Evolutionary conservation across 768 basidiomycete genomes (phyloP).

Genomic region (Boletus rubescentipes): DNA sequence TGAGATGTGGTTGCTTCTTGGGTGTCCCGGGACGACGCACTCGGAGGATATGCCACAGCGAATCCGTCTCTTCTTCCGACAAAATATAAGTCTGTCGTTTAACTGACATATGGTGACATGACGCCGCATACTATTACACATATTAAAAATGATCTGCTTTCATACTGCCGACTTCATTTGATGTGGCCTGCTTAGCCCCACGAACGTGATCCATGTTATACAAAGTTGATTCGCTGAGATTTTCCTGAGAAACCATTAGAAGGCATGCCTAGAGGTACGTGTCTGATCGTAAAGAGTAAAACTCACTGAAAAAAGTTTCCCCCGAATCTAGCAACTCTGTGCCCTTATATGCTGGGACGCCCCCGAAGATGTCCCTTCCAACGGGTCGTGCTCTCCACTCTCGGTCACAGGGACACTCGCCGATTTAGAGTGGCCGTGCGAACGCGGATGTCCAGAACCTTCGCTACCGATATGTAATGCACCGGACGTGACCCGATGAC

Average conservation of each 20-base stretch:
- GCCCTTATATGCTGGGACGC: neutral
- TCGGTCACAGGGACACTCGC: neutral
- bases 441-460: neutral
- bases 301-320: neutral
- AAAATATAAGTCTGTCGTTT: no score
- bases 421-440: neutral
- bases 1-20: no score
- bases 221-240: neutral
- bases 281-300: neutral
- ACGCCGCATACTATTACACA: no score
- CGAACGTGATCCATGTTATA: neutral
- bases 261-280: neutral
- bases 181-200: neutral
- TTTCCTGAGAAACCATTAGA: neutral
- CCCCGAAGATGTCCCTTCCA: neutral
- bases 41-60: no score
- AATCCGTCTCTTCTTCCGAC: no score
- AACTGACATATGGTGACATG: no score
- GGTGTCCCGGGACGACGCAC: no score
- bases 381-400: neutral
- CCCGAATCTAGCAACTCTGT: neutral
- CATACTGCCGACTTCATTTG: no score
- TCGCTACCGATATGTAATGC: neutral
- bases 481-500: neutral
- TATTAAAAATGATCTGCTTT: no score